Percentiles rank a stretch among this genome's conserved stretches.
phyloP scores from a whole-genome alignment of 2,329 filamentous ascomycete genomes.

The Fusarium luffae region DNA sequence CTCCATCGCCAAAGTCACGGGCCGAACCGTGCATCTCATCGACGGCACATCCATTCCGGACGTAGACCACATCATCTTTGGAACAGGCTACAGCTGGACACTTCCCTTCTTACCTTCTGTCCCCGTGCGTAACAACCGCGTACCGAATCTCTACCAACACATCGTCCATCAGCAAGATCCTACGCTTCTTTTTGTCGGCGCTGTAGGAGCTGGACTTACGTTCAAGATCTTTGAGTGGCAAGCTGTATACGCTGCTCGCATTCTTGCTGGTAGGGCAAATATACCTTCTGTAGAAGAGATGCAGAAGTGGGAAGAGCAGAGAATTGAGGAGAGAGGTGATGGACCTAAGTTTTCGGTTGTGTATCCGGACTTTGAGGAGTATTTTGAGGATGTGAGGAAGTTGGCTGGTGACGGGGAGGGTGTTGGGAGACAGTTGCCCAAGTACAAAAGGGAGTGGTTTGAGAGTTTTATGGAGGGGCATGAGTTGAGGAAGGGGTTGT shows the following conservation, averaged over 20 bases:
- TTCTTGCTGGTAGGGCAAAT: slow-evolving; percentile 64
- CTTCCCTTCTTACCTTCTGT: slow-evolving; percentile 69
- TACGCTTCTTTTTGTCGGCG: slow-evolving; percentile 67
- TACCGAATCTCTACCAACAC: slow-evolving; percentile 68
- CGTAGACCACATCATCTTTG: slow-evolving; percentile 73
- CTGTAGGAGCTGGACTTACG: slow-evolving; percentile 67
- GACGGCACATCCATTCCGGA: slow-evolving; percentile 63
- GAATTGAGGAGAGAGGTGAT: slow-evolving; percentile 65
- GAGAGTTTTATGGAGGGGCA: slow-evolving; percentile 65
- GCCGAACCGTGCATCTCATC: slow-evolving; percentile 63
- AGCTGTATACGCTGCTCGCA: slow-evolving; percentile 68
- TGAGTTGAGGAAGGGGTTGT: slow-evolving; percentile 67
- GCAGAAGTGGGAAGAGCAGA: slow-evolving; percentile 66
- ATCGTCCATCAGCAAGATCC: slow-evolving; percentile 66
- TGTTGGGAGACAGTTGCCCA: slow-evolving; percentile 58
- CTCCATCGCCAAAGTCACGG: slow-evolving; percentile 59
- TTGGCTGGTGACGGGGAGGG: slow-evolving; percentile 61
- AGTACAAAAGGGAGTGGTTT: slow-evolving; percentile 59
- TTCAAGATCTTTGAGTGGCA: slow-evolving; percentile 79
- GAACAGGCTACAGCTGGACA: slow-evolving; percentile 74
- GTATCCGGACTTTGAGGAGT: slow-evolving; percentile 71
- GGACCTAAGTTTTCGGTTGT: slow-evolving; percentile 66
- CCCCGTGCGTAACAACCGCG: slow-evolving; percentile 63
- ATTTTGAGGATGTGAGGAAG: slow-evolving; percentile 67
- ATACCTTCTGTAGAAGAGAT: slow-evolving; percentile 63